Percentiles rank a stretch among this genome's conserved stretches.
Evolutionary conservation across 2,329 filamentous ascomycete genomes (phyloP).

Genomic region (Cytospora piceicola): DNA sequence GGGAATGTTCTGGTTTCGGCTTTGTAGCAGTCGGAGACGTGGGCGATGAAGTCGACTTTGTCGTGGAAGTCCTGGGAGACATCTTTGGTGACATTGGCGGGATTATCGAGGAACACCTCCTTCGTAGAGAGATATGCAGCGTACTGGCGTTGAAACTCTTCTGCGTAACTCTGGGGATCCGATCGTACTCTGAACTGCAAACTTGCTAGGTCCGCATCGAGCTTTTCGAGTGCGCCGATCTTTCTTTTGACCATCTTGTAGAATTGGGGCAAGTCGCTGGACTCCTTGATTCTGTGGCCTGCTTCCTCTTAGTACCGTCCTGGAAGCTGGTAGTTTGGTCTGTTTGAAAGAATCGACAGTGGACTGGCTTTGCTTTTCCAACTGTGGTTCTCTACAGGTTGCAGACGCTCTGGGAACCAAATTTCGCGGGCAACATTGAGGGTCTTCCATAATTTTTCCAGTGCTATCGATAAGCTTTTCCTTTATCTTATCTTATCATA

Average conservation of each 20-base stretch:
- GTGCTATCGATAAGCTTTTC: slow-evolving; percentile 2
- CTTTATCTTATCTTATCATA: slow-evolving; percentile 2
- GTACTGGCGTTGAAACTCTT: slow-evolving; percentile 87
- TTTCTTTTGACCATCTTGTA: slow-evolving; percentile 80
- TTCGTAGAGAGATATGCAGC: slow-evolving; percentile 89
- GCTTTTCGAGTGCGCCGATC: slow-evolving; percentile 90
- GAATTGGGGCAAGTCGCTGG: background rate
- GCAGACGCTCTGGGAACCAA: background rate
- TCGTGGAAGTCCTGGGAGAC: slow-evolving; percentile 86
- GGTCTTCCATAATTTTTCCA: background rate
- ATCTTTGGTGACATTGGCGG: slow-evolving; percentile 74
- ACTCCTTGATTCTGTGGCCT: background rate
- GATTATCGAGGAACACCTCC: slow-evolving; percentile 87
- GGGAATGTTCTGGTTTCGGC: slow-evolving; percentile 77
- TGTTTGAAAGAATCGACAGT: background rate
- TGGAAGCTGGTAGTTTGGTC: background rate
- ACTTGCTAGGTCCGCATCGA: slow-evolving; percentile 88
- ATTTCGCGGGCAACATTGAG: slow-evolving; percentile 31
- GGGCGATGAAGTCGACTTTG: slow-evolving; percentile 89
- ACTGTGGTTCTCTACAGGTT: background rate
- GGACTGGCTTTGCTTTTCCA: background rate
- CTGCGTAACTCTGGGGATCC: slow-evolving; percentile 83
- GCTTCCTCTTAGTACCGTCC: background rate
- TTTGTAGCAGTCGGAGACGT: slow-evolving; percentile 92
- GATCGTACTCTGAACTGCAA: slow-evolving; percentile 89